Conservation (phyloP, 805 yeast genomes). For the Sugiyamaella marilandica region DNA sequence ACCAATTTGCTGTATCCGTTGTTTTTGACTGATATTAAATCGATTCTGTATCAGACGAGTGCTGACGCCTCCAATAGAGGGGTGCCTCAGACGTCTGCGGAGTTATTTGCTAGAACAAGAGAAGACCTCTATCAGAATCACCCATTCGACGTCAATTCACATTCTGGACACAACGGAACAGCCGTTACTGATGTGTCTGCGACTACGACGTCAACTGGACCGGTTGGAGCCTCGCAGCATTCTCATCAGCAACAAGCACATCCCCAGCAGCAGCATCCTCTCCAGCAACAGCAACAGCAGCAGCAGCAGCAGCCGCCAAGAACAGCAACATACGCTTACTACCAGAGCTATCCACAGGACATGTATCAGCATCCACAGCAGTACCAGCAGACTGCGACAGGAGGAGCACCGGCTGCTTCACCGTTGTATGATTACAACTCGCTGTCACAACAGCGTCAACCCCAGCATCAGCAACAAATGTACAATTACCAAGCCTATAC, state of each 20-base stretch:
- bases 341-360: not conserved
- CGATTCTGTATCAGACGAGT: slow-evolving; percentile 32
- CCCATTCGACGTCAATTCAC: slow-evolving; percentile 1
- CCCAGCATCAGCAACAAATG: slow-evolving; percentile 3
- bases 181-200: not conserved
- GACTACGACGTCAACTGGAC: not conserved
- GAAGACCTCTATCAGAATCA: slow-evolving; percentile 7
- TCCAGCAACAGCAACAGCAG: slow-evolving; percentile 6
- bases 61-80: not conserved
- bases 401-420: slow-evolving; percentile 1
- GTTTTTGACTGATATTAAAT: slow-evolving; percentile 68
- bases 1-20: slow-evolving; percentile 61
- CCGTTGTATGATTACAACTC: not conserved
- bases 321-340: not conserved
- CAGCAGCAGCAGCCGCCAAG: slow-evolving; percentile 1
- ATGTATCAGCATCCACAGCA: not conserved
- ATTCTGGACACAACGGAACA: not conserved
- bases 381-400: not conserved
- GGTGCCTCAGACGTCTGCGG: not conserved
- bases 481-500: slow-evolving; percentile 3
- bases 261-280: slow-evolving; percentile 2
- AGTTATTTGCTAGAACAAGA: not conserved
- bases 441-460: not conserved
- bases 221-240: not conserved
- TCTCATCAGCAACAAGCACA: slow-evolving; percentile 4